Percentiles rank a stretch among this genome's conserved stretches.
These are phyloP conservation scores for Rhamnella rubrinervis DNA, from an alignment of 331 rosid species.

Conservation along the genomic window DNA sequence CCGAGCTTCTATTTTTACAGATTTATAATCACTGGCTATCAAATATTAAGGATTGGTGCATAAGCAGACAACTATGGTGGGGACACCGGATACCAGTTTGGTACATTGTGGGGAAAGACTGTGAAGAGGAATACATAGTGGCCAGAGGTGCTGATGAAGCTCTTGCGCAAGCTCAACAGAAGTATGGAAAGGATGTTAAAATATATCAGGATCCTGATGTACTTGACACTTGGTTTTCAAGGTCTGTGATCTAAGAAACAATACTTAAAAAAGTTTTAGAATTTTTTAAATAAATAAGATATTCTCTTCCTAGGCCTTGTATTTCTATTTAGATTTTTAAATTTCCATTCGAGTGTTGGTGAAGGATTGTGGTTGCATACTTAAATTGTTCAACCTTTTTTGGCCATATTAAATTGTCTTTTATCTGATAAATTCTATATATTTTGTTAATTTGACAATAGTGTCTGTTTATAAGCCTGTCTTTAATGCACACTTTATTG, in stretches of 20 bases:
- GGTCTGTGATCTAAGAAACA: slow-evolving; percentile 43
- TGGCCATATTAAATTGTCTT: too few species aligned
- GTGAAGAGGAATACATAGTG: slow-evolving; percentile 91
- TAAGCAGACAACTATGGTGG: slow-evolving; percentile 99
- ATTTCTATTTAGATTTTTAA: background rate
- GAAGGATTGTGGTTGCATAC: too few species aligned
- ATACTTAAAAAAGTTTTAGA: background rate
- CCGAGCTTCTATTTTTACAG: slow-evolving; percentile 41
- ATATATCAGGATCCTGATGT: slow-evolving; percentile 97
- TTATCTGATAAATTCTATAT: background rate
- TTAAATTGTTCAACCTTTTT: too few species aligned
- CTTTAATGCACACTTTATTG: slow-evolving; percentile 91
- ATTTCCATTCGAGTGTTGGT: too few species aligned
- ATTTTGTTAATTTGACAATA: too few species aligned
- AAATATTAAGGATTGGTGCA: slow-evolving; percentile 98
- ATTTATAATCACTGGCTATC: slow-evolving; percentile 97
- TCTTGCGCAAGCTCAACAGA: slow-evolving; percentile 61
- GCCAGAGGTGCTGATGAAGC: slow-evolving; percentile 83
- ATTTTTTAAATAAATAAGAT: background rate
- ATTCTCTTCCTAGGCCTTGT: background rate
- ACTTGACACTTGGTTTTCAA: slow-evolving; percentile 98
- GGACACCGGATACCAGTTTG: slow-evolving; percentile 98
- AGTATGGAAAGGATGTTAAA: slow-evolving; percentile 74
- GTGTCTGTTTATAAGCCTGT: background rate
- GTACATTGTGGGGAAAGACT: slow-evolving; percentile 80